Evolutionary conservation across 805 yeast species (phyloP).

Genomic region (Pichia scutulata): DNA sequence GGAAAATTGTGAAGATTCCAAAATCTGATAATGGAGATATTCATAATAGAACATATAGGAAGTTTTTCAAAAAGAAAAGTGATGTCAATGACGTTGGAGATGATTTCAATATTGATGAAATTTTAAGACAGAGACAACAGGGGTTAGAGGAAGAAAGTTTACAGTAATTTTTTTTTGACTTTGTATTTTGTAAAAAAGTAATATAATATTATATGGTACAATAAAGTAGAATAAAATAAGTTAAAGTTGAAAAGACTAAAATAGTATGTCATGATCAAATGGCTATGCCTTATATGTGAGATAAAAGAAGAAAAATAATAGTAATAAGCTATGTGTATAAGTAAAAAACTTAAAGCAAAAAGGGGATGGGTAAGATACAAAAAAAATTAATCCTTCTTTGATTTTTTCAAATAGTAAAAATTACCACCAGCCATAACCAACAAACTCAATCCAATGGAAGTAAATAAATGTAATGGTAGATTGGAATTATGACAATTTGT

Average conservation of each 20-base stretch:
- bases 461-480: constrained; percentile 3
- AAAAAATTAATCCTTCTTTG: background rate
- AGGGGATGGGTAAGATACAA: background rate
- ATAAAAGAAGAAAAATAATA: no score
- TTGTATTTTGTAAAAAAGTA: background rate
- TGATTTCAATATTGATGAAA: constrained; percentile 48
- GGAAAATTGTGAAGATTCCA: constrained; percentile 41
- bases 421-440: constrained; percentile 12
- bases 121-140: constrained; percentile 29
- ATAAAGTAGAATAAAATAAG: no score
- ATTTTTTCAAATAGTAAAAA: constrained; percentile 9
- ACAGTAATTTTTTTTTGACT: background rate
- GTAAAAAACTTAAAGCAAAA: background rate
- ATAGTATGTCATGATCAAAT: no score
- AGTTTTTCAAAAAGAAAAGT: constrained; percentile 18
- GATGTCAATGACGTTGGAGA: constrained; percentile 19
- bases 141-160: constrained; percentile 16
- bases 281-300: background rate
- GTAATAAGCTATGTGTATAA: no score
- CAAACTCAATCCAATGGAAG: constrained; percentile 3
- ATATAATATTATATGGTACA: no score
- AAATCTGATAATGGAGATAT: constrained; percentile 16
- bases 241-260: no score
- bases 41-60: constrained; percentile 21
- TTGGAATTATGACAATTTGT: constrained; percentile 1